Conservation (phyloP, 176 grass and related monocot genomes). For the Alopecurus myosuroides region DNA sequence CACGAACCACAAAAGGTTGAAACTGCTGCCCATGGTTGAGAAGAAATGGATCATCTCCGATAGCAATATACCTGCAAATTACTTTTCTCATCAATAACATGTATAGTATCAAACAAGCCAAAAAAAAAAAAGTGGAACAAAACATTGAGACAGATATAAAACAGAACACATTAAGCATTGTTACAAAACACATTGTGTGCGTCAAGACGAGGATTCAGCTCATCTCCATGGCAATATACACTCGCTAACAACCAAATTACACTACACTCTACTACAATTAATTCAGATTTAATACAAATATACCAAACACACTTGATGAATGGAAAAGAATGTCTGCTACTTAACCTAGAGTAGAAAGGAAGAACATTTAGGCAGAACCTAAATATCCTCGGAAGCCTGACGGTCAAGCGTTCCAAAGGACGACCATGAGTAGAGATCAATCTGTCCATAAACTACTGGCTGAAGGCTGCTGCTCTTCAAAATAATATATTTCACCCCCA, state of each 20-base stretch:
- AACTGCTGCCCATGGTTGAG: slow-evolving; percentile 54
- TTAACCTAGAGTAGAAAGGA: not conserved
- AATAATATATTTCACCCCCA: not conserved
- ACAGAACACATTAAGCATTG: not conserved
- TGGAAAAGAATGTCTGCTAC: not conserved
- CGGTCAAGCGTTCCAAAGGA: not conserved
- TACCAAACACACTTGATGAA: not conserved
- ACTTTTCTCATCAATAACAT: slow-evolving; percentile 6
- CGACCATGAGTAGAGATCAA: not conserved
- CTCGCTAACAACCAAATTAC: not conserved
- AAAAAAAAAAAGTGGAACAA: not conserved
- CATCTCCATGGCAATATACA: not conserved
- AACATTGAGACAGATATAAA: not conserved
- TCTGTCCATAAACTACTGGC: not conserved
- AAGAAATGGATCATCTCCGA: slow-evolving; percentile 90
- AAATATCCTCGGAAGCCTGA: not conserved
- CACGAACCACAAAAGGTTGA: slow-evolving; percentile 63
- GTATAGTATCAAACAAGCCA: not conserved
- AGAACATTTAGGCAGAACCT: not conserved
- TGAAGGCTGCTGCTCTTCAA: not conserved
- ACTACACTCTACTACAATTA: not conserved
- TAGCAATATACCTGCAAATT: slow-evolving; percentile 67
- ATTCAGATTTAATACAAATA: not conserved
- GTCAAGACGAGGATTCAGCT: not conserved
- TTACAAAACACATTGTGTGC: not conserved